Conservation (phyloP, 306 rosid genomes). For the Lupinus albus region DNA sequence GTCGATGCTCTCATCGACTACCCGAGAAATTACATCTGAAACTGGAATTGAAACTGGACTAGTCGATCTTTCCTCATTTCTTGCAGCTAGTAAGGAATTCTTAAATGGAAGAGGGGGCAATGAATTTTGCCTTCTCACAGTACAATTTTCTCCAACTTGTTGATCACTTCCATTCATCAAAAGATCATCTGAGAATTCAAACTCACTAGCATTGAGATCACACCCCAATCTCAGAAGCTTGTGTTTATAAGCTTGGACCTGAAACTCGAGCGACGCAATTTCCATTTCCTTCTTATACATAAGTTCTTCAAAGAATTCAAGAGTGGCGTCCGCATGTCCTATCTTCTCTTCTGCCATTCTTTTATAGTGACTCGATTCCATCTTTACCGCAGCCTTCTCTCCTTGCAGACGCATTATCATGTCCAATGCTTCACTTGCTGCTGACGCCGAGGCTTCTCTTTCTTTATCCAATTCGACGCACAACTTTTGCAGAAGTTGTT, state of each 20-base stretch:
- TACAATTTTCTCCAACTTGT: constrained; percentile 45
- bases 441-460: constrained; percentile 84
- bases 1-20: constrained; percentile 41
- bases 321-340: constrained; percentile 66
- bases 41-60: constrained; percentile 42
- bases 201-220: constrained; percentile 56
- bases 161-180: constrained; percentile 46
- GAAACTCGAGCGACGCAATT: constrained; percentile 73
- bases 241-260: constrained; percentile 75
- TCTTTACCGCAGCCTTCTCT: constrained; percentile 76
- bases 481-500: constrained; percentile 73
- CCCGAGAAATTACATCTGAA: constrained; percentile 36
- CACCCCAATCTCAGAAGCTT: constrained; percentile 72
- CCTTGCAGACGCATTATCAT: constrained; percentile 95
- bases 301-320: constrained; percentile 67
- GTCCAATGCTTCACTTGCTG: constrained; percentile 80
- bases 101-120: constrained; percentile 55
- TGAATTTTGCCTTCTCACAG: constrained; percentile 60
- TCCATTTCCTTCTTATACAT: constrained; percentile 78
- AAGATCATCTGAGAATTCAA: constrained; percentile 51
- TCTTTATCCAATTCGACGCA: constrained; percentile 80
- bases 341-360: constrained; percentile 91
- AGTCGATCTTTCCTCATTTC: constrained; percentile 47
- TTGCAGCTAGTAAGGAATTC: constrained; percentile 38
- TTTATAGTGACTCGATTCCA: constrained; percentile 92